Evolutionary conservation across 208 protist genomes (phyloP).

Genomic region (Trypanosoma lewisi): DNA sequence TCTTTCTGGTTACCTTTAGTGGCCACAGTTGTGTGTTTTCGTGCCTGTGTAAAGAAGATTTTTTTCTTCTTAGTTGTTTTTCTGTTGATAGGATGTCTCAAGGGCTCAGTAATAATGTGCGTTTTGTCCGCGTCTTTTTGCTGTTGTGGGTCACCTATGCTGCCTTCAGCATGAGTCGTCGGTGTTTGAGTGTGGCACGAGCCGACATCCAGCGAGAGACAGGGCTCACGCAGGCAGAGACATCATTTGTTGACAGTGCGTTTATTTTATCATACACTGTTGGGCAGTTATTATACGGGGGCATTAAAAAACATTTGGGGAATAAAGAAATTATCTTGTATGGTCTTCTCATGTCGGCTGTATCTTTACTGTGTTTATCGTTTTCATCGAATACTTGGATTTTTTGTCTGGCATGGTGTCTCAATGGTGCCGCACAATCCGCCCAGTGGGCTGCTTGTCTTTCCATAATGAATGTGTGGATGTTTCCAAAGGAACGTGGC

Average conservation of each 20-base stretch:
- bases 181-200: constrained; percentile 34
- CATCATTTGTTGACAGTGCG: constrained; percentile 32
- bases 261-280: constrained; percentile 37
- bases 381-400: constrained; percentile 7
- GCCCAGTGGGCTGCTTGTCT: constrained; percentile 39
- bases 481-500: constrained; percentile 34
- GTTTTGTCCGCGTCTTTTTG: constrained; percentile 27
- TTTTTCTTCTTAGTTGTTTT: background rate
- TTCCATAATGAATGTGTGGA: constrained; percentile 32
- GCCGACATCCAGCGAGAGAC: constrained; percentile 30
- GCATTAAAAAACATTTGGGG: constrained; percentile 20
- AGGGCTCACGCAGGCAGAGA: constrained; percentile 16
- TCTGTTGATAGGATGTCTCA: background rate
- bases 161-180: constrained; percentile 32
- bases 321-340: constrained; percentile 23
- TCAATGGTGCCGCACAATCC: constrained; percentile 34
- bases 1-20: background rate
- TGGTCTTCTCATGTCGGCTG: constrained; percentile 26
- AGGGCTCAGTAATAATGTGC: background rate
- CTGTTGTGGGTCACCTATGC: constrained; percentile 35
- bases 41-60: background rate
- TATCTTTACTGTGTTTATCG: constrained; percentile 1
- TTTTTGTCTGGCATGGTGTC: constrained; percentile 26
- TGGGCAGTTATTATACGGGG: constrained; percentile 37
- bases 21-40: background rate